Percentiles rank a stretch among this genome's conserved stretches.
Evolutionary conservation across 768 basidiomycete species (phyloP).

Genomic region (Strobilomyces echinocephalus): DNA sequence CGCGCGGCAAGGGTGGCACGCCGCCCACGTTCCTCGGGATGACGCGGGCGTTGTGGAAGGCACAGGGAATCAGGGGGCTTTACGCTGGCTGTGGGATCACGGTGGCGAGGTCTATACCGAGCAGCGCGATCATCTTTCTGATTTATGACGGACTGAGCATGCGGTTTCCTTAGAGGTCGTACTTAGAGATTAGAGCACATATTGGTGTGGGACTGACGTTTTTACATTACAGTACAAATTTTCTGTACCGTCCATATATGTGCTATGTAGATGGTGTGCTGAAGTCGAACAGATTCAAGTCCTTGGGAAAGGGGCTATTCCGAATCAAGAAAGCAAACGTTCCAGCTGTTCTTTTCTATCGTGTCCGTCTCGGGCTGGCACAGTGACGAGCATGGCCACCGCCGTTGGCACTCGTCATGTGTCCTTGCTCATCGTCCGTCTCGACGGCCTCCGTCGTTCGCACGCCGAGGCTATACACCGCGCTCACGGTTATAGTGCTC

Average conservation of each 20-base stretch:
- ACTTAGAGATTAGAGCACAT: no score
- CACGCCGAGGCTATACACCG: neutral
- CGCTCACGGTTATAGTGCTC: constrained; percentile 59
- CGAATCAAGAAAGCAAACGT: no score
- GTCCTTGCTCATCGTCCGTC: no score
- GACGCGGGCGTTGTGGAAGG: constrained; percentile 64
- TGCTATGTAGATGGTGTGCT: no score
- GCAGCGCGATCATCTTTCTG: constrained; percentile 88
- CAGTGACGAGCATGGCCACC: constrained; percentile 13
- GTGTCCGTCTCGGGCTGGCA: no score
- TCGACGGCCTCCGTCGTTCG: no score
- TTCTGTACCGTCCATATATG: no score
- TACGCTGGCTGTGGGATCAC: constrained; percentile 95
- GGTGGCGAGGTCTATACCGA: constrained; percentile 76
- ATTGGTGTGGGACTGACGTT: no score
- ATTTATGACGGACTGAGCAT: constrained; percentile 78
- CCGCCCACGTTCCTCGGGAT: constrained; percentile 50
- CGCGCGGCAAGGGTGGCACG: constrained; percentile 34
- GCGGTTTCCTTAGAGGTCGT: constrained; percentile 39
- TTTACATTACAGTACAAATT: neutral
- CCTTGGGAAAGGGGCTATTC: no score
- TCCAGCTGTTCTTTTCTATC: no score
- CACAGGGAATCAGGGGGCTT: constrained; percentile 74
- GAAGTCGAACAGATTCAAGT: no score
- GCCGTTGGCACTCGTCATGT: no score